Evolutionary conservation across 192 early-diverging fungal species (phyloP).

Genomic region (Rhizoclosmatium globosum): DNA sequence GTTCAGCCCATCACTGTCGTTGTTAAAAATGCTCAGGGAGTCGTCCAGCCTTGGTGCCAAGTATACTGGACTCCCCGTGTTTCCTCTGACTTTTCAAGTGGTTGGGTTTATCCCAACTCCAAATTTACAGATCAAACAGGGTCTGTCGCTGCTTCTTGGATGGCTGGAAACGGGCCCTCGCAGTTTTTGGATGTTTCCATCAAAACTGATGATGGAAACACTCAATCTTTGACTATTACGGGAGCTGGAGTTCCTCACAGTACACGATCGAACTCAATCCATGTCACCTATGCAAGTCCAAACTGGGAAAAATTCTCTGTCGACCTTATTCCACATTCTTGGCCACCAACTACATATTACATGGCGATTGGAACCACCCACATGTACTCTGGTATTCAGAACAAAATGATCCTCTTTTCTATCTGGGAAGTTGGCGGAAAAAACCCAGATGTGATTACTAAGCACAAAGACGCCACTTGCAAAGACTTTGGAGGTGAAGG

Average conservation of each 20-base stretch:
- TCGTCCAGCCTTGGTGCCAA: neutral
- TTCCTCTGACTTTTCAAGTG: neutral
- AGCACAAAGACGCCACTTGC: neutral
- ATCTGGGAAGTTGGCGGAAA: constrained; percentile 5
- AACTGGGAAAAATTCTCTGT: constrained; percentile 6
- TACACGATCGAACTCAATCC: constrained; percentile 15
- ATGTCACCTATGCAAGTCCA: constrained; percentile 2
- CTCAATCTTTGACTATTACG: neutral
- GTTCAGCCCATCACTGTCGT: neutral
- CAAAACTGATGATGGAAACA: neutral
- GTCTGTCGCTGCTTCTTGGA: neutral
- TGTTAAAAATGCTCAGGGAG: neutral
- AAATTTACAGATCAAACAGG: neutral
- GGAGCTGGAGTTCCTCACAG: constrained; percentile 1
- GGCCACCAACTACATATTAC: constrained; percentile 20
- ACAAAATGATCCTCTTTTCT: constrained; percentile 10
- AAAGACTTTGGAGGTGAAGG: constrained; percentile 18
- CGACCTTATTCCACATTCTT: constrained; percentile 7
- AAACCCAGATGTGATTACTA: constrained; percentile 9
- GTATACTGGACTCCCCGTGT: neutral
- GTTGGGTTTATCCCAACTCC: neutral
- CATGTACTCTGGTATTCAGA: constrained; percentile 20
- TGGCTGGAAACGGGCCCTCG: neutral
- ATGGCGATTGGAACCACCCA: constrained; percentile 8
- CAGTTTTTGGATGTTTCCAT: constrained; percentile 11